These are phyloP conservation scores for Euphorbia celastroides DNA, from an alignment of 441 rosid species.

Conservation along the genomic window DNA sequence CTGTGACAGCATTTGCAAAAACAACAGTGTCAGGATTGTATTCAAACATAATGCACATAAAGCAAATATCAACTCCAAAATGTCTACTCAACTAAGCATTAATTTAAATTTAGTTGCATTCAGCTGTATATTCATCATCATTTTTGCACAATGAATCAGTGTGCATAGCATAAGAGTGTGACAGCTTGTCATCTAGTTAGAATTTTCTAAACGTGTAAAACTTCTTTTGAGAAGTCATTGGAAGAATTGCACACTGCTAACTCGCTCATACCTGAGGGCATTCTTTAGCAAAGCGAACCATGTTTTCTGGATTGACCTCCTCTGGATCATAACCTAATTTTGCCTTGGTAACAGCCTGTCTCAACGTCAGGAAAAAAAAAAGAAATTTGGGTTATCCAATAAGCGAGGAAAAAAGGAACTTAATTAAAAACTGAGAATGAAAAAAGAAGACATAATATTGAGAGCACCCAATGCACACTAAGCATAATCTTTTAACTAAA, in stretches of 20 bases:
- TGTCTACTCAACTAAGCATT: not conserved
- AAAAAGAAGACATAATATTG: not conserved
- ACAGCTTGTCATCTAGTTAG: not conserved
- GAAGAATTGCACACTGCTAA: conserved; percentile 15
- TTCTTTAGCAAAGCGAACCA: conserved; percentile 96
- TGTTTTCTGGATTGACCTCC: conserved; percentile 99
- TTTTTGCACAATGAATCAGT: not conserved
- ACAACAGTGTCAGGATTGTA: conserved; percentile 24
- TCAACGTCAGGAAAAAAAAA: conserved; percentile 25
- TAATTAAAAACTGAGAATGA: conserved; percentile 14
- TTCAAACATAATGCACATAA: conserved; percentile 10
- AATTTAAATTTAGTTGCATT: not conserved
- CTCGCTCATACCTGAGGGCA: conserved; percentile 85
- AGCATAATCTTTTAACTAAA: not conserved
- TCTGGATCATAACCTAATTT: conserved; percentile 97
- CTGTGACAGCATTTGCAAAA: conserved; percentile 29
- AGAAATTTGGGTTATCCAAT: conserved; percentile 9
- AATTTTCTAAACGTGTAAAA: not conserved
- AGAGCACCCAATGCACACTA: not conserved
- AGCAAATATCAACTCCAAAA: conserved; percentile 12
- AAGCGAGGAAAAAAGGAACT: conserved; percentile 3
- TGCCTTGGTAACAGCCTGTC: conserved; percentile 94
- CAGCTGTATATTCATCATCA: not conserved
- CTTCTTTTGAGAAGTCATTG: conserved; percentile 1
- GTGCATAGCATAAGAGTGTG: not conserved